These are phyloP conservation scores for Urochloa ruziziensis DNA, from an alignment of 176 grass and related monocot species.

Conservation along the genomic window DNA sequence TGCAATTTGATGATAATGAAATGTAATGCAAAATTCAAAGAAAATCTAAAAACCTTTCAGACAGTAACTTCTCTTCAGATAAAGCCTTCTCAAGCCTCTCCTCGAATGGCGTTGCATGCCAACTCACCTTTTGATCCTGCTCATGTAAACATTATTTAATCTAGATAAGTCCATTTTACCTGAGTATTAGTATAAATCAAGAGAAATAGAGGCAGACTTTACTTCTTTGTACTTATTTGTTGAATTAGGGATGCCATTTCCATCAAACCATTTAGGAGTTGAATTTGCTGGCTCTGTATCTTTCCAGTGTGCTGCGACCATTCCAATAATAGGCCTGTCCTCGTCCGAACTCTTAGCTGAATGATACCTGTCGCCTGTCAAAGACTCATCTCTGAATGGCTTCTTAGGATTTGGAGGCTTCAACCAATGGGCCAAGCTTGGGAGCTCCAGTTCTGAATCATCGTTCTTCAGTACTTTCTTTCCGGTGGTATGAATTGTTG, in stretches of 20 bases:
- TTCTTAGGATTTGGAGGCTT: constrained; percentile 64
- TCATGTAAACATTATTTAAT: constrained; percentile 19
- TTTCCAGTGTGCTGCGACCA: constrained; percentile 88
- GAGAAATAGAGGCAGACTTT: constrained; percentile 29
- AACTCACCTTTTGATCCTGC: constrained; percentile 92
- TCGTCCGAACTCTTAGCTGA: constrained; percentile 60
- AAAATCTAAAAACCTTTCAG: constrained; percentile 55
- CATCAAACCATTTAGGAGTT: constrained; percentile 65
- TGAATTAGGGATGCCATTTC: constrained; percentile 97
- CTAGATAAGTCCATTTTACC: constrained; percentile 1
- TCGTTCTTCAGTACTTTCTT: constrained; percentile 32
- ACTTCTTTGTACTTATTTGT: constrained; percentile 99
- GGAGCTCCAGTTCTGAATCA: constrained; percentile 42
- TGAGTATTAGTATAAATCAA: constrained; percentile 14
- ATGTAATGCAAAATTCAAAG: constrained; percentile 1
- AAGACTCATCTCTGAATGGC: constrained; percentile 21
- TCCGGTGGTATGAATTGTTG: constrained; percentile 22
- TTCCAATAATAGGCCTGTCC: constrained; percentile 90
- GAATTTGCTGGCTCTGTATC: constrained; percentile 44
- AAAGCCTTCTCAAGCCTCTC: constrained; percentile 97
- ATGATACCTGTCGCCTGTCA: constrained; percentile 41
- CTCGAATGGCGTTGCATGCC: constrained; percentile 82
- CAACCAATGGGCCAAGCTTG: constrained; percentile 81
- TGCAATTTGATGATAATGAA: neutral
- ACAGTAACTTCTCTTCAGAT: constrained; percentile 71